These are phyloP conservation scores for Quercus mongolica DNA, from an alignment of 306 rosid species.

Conservation along the genomic window DNA sequence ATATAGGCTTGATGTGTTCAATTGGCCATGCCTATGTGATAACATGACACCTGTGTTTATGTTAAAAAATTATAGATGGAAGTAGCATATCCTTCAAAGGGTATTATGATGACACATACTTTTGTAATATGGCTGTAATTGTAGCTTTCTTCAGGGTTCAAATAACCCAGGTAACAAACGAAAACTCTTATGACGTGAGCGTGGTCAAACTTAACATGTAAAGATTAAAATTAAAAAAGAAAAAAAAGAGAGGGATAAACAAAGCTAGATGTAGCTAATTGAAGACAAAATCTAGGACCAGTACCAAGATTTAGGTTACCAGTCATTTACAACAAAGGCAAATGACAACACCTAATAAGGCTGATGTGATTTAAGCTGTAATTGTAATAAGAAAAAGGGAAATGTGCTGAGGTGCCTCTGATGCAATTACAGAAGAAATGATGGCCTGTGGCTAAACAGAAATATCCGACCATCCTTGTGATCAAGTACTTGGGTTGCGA, in stretches of 20 bases:
- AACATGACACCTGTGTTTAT: too few relatives aligned
- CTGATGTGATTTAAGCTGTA: not conserved
- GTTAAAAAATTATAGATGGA: too few relatives aligned
- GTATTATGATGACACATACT: not conserved
- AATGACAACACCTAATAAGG: not conserved
- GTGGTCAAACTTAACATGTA: not conserved
- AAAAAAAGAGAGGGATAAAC: not conserved
- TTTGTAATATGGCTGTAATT: not conserved
- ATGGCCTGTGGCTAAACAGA: not conserved
- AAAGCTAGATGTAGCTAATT: not conserved
- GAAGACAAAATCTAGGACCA: not conserved
- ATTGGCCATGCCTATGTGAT: too few relatives aligned
- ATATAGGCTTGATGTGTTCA: too few relatives aligned
- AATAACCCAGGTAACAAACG: not conserved
- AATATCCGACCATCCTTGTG: not conserved
- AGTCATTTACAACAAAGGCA: not conserved
- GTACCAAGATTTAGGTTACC: not conserved
- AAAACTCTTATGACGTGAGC: not conserved
- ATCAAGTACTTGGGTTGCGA: not conserved
- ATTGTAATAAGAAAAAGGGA: not conserved
- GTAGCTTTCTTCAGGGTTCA: not conserved
- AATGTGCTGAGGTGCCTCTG: too few relatives aligned
- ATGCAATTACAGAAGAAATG: not conserved
- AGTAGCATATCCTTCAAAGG: not conserved
- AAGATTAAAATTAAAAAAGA: not conserved